Evolutionary conservation across 805 yeast species (phyloP), one percentile per base, ranked within the genome.

Genomic region (Candida tammaniensis): DNA sequence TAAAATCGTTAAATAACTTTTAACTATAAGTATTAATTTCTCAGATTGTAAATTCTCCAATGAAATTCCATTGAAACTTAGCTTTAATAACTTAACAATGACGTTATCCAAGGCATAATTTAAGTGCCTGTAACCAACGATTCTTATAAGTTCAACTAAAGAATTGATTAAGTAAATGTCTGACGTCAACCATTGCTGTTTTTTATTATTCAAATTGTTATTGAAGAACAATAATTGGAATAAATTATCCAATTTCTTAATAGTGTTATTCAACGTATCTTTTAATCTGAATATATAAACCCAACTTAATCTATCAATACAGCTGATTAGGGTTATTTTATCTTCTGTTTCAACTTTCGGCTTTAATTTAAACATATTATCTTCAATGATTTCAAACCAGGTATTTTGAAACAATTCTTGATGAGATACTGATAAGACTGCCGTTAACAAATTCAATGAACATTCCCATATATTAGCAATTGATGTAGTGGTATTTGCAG

Each of bases 201-300:
- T 86, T 39, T 73, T 74, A 24, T 63, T 61, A 10, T 54, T 40
- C 2, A 57, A 49, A 17, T 47, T 54, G 9, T 54, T 48, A 35
- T 68, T 73, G 32, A 72, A 71, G 16, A 89, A 63, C 26, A 85
- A 55, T 4, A 76, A 42, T 31, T 74, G 72, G 38, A 82, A 78
- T 21, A 93, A 60, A 2, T 61, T 51, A 38, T 83, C 95, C 31
- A 93, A 67, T 36, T 81, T 82, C 49, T 88, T 81, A 3, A 89
- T 79, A 0, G 95, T 88, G 39, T 85, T 82, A 53, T 91, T 93
- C 47, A 91, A 62, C 0, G 97, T 83, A 46, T 94, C 98, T 0
- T 95, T 76, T 44, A 88, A 78, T 42, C 98, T 68, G 57, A 81
- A 86, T 16, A 88, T 62, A 52, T 85, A 93, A 0, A 89, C 95